Evolutionary conservation across 257 asterid genomes (phyloP), one percentile per base, ranked within the genome.

Genomic region (Solanum commersonii): DNA sequence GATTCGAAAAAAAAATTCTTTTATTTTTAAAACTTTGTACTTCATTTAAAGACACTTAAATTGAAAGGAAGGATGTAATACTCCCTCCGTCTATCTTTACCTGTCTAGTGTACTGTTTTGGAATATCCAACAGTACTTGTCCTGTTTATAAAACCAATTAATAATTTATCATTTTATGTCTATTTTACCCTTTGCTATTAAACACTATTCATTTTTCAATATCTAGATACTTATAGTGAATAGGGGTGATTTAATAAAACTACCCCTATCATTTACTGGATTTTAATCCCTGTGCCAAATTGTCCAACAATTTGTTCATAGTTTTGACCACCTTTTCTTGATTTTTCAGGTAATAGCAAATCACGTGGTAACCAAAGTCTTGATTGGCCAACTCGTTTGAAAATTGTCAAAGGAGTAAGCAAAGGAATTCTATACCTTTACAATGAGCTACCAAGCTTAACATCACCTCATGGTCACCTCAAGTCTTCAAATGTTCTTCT

Each of bases 391-490:
- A 91, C 95, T 4, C 91, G 99, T 9, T 87, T 97, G 88, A 93
- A 88, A 71, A 93, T 97, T 49, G 63, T 93, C 11, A 97, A 95
- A 88, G 99, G 99, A 87, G 93, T 95, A 38, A 94, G 95, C 2
- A 88, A 74, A 85, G 99, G 99, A 23, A 94, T 96, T 3, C 18
- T 88, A 5, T 95, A 94, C 88, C 98, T 97, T 56, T 89, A 94
- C 93, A 92, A 92, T 84, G 94, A 96, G 89, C 96, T 97, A 22
- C 99, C 99, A 2, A 91, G 95, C 93, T 86, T 97, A 10, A 92
- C 93, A n/a, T 94, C 96, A 10, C 98, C 99, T 23, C 98, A 96
- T 46, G 99, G 98, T 33, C 99, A 97, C 89, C 93, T 97, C 1
- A 97, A 97, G 72, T 93, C 99, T 27, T 94, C 99, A 29, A 97